Evolutionary conservation across 495 filamentous ascomycete genomes (phyloP).

Genomic region (Podospora pseudopauciseta): DNA sequence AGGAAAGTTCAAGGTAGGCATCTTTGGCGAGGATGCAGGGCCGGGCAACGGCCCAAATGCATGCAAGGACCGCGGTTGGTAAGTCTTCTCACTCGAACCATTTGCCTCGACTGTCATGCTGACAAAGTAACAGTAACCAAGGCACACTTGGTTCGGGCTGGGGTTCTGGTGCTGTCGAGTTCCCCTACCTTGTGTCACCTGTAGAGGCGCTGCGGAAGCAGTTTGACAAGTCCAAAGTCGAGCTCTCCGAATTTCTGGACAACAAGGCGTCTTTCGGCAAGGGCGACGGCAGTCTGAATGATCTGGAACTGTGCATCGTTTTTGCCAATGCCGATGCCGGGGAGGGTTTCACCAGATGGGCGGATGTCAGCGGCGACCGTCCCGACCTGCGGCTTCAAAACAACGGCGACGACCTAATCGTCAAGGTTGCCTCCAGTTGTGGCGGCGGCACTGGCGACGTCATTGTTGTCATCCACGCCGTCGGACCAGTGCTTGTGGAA

Average conservation of each 20-base stretch:
- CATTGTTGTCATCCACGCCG: conserved; percentile 84
- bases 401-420: conserved; percentile 68
- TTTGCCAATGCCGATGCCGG: conserved; percentile 62
- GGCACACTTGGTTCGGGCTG: conserved; percentile 84
- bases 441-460: conserved; percentile 60
- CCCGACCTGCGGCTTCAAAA: conserved; percentile 76
- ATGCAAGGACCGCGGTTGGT: conserved; percentile 60
- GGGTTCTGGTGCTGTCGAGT: conserved; percentile 87
- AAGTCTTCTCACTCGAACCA: not conserved
- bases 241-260: conserved; percentile 56
- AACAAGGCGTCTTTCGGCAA: conserved; percentile 44
- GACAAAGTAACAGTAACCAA: conserved; percentile 59
- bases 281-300: conserved; percentile 30
- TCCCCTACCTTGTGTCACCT: conserved; percentile 75
- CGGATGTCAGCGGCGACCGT: conserved; percentile 73
- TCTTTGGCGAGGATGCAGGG: conserved; percentile 85
- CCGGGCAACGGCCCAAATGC: conserved; percentile 66
- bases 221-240: conserved; percentile 58
- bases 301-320: conserved; percentile 66
- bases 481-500: conserved; percentile 84
- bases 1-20: conserved; percentile 58
- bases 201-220: conserved; percentile 59
- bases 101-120: not conserved
- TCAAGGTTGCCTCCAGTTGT: conserved; percentile 67
- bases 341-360: conserved; percentile 61